Percentiles rank a stretch among this genome's conserved stretches.
phyloP scores from a whole-genome alignment of 331 rosid species.

The Telfairia occidentalis region DNA sequence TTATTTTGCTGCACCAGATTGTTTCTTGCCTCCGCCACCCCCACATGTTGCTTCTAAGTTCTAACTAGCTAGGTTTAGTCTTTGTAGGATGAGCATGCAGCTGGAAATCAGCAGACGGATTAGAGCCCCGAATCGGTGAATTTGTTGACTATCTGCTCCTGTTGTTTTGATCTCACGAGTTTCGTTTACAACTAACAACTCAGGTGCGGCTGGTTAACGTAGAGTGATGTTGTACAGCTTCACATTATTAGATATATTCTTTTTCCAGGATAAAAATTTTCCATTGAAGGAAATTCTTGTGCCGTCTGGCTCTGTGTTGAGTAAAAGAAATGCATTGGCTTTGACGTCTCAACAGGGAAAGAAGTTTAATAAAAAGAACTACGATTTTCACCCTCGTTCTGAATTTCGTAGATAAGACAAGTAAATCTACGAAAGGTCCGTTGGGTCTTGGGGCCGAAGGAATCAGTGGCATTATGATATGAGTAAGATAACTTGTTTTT shows the following conservation, averaged over 20 bases:
- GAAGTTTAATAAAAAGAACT: not conserved
- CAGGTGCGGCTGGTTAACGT: constrained; percentile 8
- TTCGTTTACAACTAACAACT: not conserved
- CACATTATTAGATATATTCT: not conserved
- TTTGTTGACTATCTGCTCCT: not conserved
- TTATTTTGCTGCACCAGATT: not conserved
- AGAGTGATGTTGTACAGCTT: constrained; percentile 7
- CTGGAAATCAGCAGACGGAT: constrained; percentile 6
- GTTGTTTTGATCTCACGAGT: not conserved
- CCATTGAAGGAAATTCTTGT: not conserved
- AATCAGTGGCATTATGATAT: not conserved
- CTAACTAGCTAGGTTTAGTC: constrained; percentile 19
- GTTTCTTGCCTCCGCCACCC: no score
- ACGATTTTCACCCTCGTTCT: not conserved
- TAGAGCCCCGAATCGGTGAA: not conserved
- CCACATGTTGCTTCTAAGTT: not conserved
- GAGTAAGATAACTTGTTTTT: not conserved
- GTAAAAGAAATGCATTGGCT: not conserved
- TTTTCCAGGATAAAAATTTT: not conserved
- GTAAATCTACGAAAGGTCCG: not conserved
- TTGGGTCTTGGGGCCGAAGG: not conserved
- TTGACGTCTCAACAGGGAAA: not conserved
- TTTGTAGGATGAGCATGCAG: constrained; percentile 58
- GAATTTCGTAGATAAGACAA: not conserved
- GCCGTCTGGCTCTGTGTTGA: not conserved